phyloP scores from a whole-genome alignment of 2,329 filamentous ascomycete genomes.

The Clarireedia homoeocarpa region DNA sequence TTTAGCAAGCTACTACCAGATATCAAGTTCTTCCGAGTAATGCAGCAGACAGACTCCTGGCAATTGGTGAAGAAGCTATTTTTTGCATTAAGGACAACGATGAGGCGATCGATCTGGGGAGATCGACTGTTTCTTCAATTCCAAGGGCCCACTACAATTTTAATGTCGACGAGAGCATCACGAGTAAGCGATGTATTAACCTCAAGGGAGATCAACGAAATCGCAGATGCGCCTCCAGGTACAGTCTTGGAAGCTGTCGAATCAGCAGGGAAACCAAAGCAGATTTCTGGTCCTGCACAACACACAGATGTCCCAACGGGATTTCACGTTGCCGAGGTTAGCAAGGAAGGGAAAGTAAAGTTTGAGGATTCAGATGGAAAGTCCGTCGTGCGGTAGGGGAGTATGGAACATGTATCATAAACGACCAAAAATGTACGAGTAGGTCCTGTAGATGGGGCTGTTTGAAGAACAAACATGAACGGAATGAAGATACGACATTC shows the following conservation, averaged over 20 bases:
- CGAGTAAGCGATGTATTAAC: slow-evolving; percentile 72
- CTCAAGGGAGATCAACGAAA: slow-evolving; percentile 76
- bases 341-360: slow-evolving; percentile 56
- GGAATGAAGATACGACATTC: too few relatives aligned
- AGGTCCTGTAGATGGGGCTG: background rate
- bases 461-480: too few relatives aligned
- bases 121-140: slow-evolving; percentile 90
- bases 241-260: slow-evolving; percentile 53
- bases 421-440: background rate
- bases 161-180: slow-evolving; percentile 81
- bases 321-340: slow-evolving; percentile 49
- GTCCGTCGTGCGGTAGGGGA: background rate
- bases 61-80: slow-evolving; percentile 56
- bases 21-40: slow-evolving; percentile 62
- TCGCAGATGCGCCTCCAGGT: slow-evolving; percentile 75
- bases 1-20: slow-evolving; percentile 58
- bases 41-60: slow-evolving; percentile 68
- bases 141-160: slow-evolving; percentile 73
- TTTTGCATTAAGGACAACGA: slow-evolving; percentile 66
- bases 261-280: slow-evolving; percentile 34
- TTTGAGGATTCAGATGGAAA: slow-evolving; percentile 34
- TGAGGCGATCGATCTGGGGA: slow-evolving; percentile 81
- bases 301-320: slow-evolving; percentile 34
- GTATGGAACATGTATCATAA: background rate
- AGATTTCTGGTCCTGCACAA: slow-evolving; percentile 22